A percentile compares a stretch with the other conserved stretches of the same genome.
phyloP scores from a whole-genome alignment of 768 basidiomycete species.

The Suillus brevipes region DNA sequence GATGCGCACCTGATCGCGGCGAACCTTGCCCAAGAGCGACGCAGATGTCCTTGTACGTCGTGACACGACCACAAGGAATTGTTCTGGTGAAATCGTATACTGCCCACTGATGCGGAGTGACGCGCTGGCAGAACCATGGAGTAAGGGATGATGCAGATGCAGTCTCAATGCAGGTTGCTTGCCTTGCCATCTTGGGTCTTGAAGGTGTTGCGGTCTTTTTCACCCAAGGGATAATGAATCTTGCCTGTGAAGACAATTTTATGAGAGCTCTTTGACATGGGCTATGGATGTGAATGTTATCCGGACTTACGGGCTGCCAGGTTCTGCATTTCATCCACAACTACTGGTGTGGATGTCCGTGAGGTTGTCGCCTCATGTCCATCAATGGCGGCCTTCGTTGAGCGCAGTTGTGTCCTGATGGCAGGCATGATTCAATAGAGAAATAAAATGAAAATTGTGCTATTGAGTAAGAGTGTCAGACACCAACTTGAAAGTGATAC shows the following conservation, averaged over 20 bases:
- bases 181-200: conserved; percentile 32
- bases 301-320: conserved; percentile 7
- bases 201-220: conserved; percentile 21
- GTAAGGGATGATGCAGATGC: not conserved
- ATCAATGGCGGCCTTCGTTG: not conserved
- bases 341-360: not conserved
- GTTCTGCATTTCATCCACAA: conserved; percentile 5
- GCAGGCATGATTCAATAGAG: conserved; percentile 1
- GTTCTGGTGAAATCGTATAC: conserved; percentile 55
- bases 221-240: conserved; percentile 16
- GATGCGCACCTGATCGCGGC: conserved; percentile 58
- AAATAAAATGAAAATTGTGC: too few relatives aligned
- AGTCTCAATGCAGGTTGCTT: conserved; percentile 3
- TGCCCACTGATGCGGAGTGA: conserved; percentile 58
- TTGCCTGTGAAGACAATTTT: conserved; percentile 7
- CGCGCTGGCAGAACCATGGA: conserved; percentile 39
- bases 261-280: not conserved
- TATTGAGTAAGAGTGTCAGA: not conserved
- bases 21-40: conserved; percentile 52
- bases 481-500: not conserved
- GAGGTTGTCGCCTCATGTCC: not conserved
- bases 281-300: not conserved
- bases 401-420: not conserved
- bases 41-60: conserved; percentile 58
- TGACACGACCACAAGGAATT: conserved; percentile 53